Conservation (phyloP, 202 grass and related monocot species). For the Setaria italica region DNA sequence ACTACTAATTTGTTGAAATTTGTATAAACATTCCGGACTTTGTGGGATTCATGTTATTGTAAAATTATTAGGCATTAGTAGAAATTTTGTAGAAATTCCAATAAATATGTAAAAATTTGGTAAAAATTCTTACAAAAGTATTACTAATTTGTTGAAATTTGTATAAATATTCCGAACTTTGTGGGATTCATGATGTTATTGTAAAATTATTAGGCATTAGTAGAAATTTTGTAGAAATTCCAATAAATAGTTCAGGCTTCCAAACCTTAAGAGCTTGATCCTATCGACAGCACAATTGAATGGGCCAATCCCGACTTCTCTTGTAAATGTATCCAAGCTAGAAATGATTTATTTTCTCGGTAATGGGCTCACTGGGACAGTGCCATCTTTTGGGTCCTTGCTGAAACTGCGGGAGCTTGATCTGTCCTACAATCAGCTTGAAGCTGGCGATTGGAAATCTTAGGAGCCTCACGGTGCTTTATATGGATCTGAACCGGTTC, state of each 20-base stretch:
- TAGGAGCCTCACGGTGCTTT: constrained; percentile 21
- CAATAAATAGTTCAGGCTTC: constrained; percentile 1
- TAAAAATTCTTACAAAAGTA: too few relatives aligned
- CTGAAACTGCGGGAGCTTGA: constrained; percentile 13
- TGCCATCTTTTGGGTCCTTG: constrained; percentile 52
- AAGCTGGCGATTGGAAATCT: constrained; percentile 55
- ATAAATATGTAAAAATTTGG: too few relatives aligned
- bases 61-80: too few relatives aligned
- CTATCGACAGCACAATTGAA: constrained; percentile 37
- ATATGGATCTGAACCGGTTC: constrained; percentile 47
- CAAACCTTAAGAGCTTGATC: constrained; percentile 33
- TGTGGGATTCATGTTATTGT: too few relatives aligned
- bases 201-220: too few relatives aligned
- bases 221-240: too few relatives aligned
- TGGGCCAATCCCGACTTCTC: constrained; percentile 42
- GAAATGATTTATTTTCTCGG: constrained; percentile 30
- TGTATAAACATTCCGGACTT: too few relatives aligned
- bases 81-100: too few relatives aligned
- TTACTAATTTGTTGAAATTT: too few relatives aligned
- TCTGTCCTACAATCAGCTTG: constrained; percentile 48
- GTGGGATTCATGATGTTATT: too few relatives aligned
- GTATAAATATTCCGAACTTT: too few relatives aligned
- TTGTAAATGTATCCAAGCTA: constrained; percentile 45
- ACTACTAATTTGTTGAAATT: too few relatives aligned
- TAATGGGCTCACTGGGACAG: constrained; percentile 40